Conservation (phyloP, 2,329 filamentous ascomycete genomes). For the Aspergillus neoniger region DNA sequence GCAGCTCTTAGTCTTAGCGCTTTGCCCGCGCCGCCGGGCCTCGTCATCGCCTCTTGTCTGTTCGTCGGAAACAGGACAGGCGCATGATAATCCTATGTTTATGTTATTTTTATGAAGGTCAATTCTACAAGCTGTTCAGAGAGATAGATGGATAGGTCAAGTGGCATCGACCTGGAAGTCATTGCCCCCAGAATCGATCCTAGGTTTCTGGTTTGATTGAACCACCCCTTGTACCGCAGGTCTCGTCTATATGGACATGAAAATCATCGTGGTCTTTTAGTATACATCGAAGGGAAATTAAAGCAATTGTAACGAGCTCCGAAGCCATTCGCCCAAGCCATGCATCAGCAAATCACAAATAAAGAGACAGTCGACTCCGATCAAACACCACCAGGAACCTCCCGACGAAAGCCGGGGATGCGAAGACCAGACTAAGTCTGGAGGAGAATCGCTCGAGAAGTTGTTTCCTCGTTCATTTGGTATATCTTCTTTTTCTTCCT, state of each 20-base stretch:
- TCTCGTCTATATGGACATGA: conserved; percentile 24
- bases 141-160: neutral
- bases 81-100: too few relatives aligned
- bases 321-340: conserved; percentile 37
- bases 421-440: neutral
- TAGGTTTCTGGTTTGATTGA: neutral
- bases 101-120: neutral
- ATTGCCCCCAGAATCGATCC: neutral
- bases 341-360: conserved; percentile 28
- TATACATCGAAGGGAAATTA: conserved; percentile 20
- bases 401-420: neutral
- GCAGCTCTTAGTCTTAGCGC: neutral
- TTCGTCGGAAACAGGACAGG: too few relatives aligned
- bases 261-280: conserved; percentile 22
- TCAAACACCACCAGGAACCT: conserved; percentile 6
- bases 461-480: neutral
- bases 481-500: neutral
- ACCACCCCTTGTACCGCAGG: neutral
- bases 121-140: neutral
- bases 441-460: neutral
- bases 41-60: neutral
- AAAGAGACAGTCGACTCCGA: conserved; percentile 11
- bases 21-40: neutral
- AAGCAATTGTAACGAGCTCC: conserved; percentile 20
- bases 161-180: neutral